Evolutionary conservation across 768 basidiomycete species (phyloP), one percentile per base, ranked within the genome.

Genomic region (Agrocybe chaxingu): DNA sequence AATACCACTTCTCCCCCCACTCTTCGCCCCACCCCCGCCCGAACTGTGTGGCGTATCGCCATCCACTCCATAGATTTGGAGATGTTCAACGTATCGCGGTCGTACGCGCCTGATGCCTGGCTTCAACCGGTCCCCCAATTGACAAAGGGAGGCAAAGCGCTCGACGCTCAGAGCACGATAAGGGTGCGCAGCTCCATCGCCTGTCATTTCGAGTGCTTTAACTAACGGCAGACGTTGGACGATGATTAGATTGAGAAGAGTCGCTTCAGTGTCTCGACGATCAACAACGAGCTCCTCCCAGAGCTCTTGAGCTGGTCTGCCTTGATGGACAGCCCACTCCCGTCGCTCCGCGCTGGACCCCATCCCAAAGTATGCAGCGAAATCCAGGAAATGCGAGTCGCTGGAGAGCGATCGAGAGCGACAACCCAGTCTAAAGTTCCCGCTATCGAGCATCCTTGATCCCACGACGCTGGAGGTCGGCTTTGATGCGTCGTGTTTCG

Each of bases 401-500:
- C 35, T 55, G 24, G 57, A 62, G 37, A 30, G 30, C 19, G 41
- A 42, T 38, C 24, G 5, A 24, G 24, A 24, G 24, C 24, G 24
- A 24, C 24, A 24, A 2, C 24, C 24, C 24, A 24, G 24, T 24
- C 24, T 24, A 2, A 24, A 24, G 24, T 42, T 57, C n/a, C 54
- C 47, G 1, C 55, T 56, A 19, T 40, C 53, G n/a, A 50, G 54
- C 8, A 53, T 71, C 38, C 57, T 75, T 42, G 71, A 74, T 46
- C 68, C 62, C 18, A 72, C 70, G 12, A 68, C 68, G 1, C 60
- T 71, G 29, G 65, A 67, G 9, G 57, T 70, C 42, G 70, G 65
- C 8, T 71, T 74, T 47, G 69, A 75, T 58, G 33, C 58, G 32
- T 64, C 67, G 42, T 70, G 70, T 53, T 56, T 75, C 24, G 63